Percentiles rank a stretch among this genome's conserved stretches.
Conservation (phyloP, 1,284 basidiomycete genomes). For the Apiotrichum akiyoshidainum region DNA sequence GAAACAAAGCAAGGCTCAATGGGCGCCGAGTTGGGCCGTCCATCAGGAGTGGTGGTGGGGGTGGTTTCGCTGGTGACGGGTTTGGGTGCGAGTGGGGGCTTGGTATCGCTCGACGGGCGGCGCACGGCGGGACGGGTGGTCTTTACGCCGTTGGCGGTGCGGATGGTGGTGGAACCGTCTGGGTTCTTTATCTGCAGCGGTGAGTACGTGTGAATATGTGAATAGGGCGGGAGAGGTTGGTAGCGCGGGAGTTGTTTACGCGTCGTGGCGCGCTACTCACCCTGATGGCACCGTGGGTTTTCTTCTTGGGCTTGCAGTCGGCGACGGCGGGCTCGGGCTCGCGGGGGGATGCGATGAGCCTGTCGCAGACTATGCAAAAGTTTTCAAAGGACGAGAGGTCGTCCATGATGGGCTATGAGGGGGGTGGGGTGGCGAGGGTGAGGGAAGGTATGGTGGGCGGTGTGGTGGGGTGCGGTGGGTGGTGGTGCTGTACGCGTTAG, state of each 20-base stretch:
- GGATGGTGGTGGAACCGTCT: conserved; percentile 45
- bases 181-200: conserved; percentile 38
- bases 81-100: neutral
- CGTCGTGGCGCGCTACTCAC: conserved; percentile 26
- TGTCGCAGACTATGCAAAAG: conserved; percentile 47
- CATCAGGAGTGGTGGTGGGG: conserved; percentile 2
- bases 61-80: neutral
- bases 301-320: conserved; percentile 28
- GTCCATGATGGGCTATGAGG: conserved; percentile 16
- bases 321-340: conserved; percentile 13
- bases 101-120: conserved; percentile 12
- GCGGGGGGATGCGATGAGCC: conserved; percentile 29
- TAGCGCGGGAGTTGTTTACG: neutral
- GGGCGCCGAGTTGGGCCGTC: neutral
- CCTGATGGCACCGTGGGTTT: conserved; percentile 38
- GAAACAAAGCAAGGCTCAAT: conserved; percentile 25
- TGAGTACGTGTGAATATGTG: neutral
- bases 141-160: conserved; percentile 41
- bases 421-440: neutral
- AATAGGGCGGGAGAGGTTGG: neutral
- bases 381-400: conserved; percentile 30
- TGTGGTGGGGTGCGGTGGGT: neutral
- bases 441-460: neutral
- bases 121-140: conserved; percentile 34
- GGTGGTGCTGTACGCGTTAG: no score